Evolutionary conservation across 2,329 filamentous ascomycete species (phyloP).

Genomic region (Coniella lustricola): DNA sequence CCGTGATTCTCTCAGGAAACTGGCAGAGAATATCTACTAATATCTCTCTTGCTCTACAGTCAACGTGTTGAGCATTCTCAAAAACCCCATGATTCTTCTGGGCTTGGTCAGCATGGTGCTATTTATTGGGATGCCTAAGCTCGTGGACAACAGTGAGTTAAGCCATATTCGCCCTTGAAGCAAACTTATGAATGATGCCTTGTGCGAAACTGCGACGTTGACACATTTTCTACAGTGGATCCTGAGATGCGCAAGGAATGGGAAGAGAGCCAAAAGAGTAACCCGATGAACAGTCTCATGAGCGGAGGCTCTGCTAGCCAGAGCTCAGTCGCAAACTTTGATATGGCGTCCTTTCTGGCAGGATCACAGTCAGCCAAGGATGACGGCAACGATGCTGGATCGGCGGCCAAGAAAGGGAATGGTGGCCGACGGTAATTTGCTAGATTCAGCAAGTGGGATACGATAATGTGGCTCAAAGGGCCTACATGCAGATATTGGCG

Average conservation of each 20-base stretch:
- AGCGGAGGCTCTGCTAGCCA: constrained; percentile 25
- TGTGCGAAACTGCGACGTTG: neutral
- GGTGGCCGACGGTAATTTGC: constrained; percentile 1
- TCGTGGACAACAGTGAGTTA: constrained; percentile 87
- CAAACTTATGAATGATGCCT: neutral
- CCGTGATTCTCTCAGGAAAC: neutral
- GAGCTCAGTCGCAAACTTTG: constrained; percentile 48
- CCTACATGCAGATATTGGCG: neutral
- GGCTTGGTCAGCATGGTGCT: constrained; percentile 74
- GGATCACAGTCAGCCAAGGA: constrained; percentile 35
- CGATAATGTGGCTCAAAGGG: neutral
- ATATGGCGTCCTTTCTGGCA: constrained; percentile 57
- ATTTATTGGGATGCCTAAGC: constrained; percentile 88
- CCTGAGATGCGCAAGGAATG: constrained; percentile 92
- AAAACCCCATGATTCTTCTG: constrained; percentile 96
- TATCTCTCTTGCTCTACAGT: constrained; percentile 38
- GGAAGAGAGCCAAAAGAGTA: constrained; percentile 78
- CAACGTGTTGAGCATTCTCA: constrained; percentile 73
- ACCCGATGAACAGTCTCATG: constrained; percentile 55
- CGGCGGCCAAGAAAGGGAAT: constrained; percentile 1
- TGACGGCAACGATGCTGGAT: constrained; percentile 30
- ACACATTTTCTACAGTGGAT: constrained; percentile 62
- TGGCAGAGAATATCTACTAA: too few relatives aligned
- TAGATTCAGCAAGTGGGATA: neutral
- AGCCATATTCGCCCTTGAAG: neutral